phyloP scores from a whole-genome alignment of 345 rosid species.

The Brassica cretica region DNA sequence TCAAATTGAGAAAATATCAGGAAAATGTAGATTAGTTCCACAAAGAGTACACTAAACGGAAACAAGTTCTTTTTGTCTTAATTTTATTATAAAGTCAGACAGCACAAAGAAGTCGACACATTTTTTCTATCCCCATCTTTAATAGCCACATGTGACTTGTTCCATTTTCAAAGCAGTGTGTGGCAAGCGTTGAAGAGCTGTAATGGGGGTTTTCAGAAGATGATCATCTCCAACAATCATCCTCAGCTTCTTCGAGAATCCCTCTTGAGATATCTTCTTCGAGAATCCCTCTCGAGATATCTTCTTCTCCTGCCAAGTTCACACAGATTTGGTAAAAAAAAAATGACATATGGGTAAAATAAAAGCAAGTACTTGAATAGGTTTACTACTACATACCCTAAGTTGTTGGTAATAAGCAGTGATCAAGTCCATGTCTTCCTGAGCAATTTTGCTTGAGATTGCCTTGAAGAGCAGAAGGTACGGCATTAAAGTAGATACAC shows the following conservation, averaged over 20 bases:
- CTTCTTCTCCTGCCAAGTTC: conserved; percentile 53
- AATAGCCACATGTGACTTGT: neutral
- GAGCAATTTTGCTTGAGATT: conserved; percentile 59
- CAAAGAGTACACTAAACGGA: neutral
- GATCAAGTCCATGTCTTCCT: conserved; percentile 64
- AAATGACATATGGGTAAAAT: neutral
- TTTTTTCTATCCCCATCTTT: conserved; percentile 12
- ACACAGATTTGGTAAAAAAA: neutral
- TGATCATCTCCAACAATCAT: conserved; percentile 60
- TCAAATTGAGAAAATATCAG: neutral
- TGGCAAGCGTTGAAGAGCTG: conserved; percentile 56
- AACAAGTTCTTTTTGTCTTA: neutral
- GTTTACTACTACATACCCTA: conserved; percentile 48
- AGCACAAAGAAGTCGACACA: conserved; percentile 31
- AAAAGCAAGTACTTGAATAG: neutral
- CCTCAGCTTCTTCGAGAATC: conserved; percentile 62
- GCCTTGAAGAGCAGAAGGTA: conserved; percentile 77
- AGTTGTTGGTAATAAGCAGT: conserved; percentile 49
- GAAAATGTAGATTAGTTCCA: neutral
- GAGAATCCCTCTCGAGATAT: conserved; percentile 58
- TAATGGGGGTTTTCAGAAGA: conserved; percentile 60
- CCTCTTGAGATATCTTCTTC: conserved; percentile 57
- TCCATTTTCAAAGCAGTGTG: neutral
- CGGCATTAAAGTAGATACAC: conserved; percentile 71
- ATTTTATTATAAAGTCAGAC: conserved; percentile 7